Percentiles rank a stretch among this genome's conserved stretches.
Evolutionary conservation across 2,329 filamentous ascomycete genomes (phyloP).

Genomic region (Xylariaceae sp.): DNA sequence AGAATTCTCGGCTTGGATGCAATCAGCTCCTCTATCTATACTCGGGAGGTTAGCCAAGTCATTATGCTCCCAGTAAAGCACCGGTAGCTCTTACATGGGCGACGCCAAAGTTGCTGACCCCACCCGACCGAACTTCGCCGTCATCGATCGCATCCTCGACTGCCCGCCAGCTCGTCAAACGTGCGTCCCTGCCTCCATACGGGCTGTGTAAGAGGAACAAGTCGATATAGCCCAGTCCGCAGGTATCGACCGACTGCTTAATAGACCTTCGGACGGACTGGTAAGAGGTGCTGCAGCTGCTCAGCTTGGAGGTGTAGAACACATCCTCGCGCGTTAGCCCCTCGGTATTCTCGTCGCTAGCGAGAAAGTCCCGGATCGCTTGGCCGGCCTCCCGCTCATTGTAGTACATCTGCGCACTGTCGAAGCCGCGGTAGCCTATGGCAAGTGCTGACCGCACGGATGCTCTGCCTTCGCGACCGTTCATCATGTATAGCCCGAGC

Average conservation of each 20-base stretch:
- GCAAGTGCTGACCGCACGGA: slow-evolving; percentile 62
- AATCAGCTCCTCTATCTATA: slow-evolving; percentile 69
- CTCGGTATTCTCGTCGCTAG: slow-evolving; percentile 47
- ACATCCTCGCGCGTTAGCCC: slow-evolving; percentile 67
- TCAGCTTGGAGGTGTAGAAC: slow-evolving; percentile 81
- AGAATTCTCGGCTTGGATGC: slow-evolving; percentile 61
- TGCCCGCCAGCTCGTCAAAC: slow-evolving; percentile 74
- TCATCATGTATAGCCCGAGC: slow-evolving; percentile 74
- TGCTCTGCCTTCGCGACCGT: slow-evolving; percentile 59
- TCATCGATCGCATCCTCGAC: slow-evolving; percentile 74
- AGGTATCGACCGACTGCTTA: slow-evolving; percentile 63
- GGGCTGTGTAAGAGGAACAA: slow-evolving; percentile 80
- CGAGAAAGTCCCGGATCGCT: slow-evolving; percentile 63
- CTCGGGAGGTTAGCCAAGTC: slow-evolving; percentile 1
- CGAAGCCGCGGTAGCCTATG: slow-evolving; percentile 55
- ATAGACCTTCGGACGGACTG: slow-evolving; percentile 69
- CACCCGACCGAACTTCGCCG: slow-evolving; percentile 71
- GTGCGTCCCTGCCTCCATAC: slow-evolving; percentile 69
- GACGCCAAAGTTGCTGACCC: slow-evolving; percentile 79
- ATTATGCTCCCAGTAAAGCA: background rate
- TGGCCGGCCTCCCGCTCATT: slow-evolving; percentile 73
- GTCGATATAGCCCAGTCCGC: slow-evolving; percentile 75
- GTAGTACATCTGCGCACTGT: slow-evolving; percentile 59
- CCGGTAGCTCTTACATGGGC: slow-evolving; percentile 60
- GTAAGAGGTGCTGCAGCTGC: slow-evolving; percentile 65